Evolutionary conservation across 768 basidiomycete species (phyloP).

Genomic region (Psilocybe azurescens): DNA sequence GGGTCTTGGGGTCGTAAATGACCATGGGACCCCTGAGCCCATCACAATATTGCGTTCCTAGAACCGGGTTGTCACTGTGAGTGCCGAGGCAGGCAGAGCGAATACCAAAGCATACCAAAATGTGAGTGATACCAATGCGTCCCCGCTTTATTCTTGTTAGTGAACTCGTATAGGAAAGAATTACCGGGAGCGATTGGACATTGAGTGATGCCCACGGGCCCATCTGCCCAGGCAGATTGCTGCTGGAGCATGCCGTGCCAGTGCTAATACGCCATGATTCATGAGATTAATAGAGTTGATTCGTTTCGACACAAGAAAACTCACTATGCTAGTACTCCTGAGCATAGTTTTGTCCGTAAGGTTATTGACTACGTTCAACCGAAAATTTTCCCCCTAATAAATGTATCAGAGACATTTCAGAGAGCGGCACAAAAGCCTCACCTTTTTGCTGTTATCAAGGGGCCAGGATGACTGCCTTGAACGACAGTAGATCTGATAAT

Average conservation of each 20-base stretch:
- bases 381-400: constrained; percentile 43
- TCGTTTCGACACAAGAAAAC: constrained; percentile 6
- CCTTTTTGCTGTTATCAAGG: constrained; percentile 9
- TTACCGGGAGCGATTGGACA: constrained; percentile 49
- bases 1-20: constrained; percentile 45
- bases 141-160: constrained; percentile 30
- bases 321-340: constrained; percentile 36
- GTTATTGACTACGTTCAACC: constrained; percentile 49
- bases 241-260: constrained; percentile 59
- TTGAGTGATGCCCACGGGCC: constrained; percentile 46
- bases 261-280: constrained; percentile 34
- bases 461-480: constrained; percentile 1
- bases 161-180: constrained; percentile 49
- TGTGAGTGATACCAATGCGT: constrained; percentile 46
- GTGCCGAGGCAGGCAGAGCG: not conserved
- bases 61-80: constrained; percentile 14
- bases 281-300: not conserved
- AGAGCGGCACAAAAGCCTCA: not conserved
- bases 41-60: constrained; percentile 49
- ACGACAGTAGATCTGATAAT: not conserved
- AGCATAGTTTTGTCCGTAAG: constrained; percentile 43
- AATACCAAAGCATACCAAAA: constrained; percentile 21
- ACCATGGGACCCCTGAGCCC: constrained; percentile 43
- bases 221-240: constrained; percentile 50
- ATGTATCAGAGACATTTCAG: not conserved